These are phyloP conservation scores for Russula griseocarnosa DNA, from an alignment of 768 basidiomycete species.

Conservation along the genomic window DNA sequence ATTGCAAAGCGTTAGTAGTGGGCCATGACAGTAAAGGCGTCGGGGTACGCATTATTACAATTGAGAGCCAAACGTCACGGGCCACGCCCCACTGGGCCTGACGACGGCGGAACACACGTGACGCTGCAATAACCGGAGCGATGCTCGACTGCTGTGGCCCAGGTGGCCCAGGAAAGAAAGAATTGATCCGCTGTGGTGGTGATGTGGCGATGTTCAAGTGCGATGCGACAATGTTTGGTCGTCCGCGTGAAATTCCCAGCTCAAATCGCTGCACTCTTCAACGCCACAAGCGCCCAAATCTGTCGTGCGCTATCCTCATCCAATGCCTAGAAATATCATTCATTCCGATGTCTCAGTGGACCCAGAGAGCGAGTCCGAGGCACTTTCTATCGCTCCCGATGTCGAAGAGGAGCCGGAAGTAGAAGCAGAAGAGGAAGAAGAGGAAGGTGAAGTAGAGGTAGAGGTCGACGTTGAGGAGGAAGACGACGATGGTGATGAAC, in stretches of 20 bases:
- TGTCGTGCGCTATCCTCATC: background rate
- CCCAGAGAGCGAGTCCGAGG: constrained; percentile 26
- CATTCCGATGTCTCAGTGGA: constrained; percentile 25
- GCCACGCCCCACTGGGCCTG: background rate
- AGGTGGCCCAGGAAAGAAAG: background rate
- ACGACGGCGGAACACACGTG: background rate
- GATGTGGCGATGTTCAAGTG: background rate
- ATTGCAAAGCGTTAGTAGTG: background rate
- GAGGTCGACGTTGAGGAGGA: constrained; percentile 43
- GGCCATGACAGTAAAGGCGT: background rate
- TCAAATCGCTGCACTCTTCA: background rate
- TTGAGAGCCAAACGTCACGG: background rate
- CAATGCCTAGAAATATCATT: constrained; percentile 27
- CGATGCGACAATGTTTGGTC: background rate
- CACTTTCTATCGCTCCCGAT: constrained; percentile 30
- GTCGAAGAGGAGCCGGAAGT: constrained; percentile 41
- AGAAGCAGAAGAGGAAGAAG: constrained; percentile 36
- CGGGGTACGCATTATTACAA: constrained; percentile 1
- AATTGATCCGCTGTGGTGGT: background rate
- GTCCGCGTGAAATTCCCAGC: background rate
- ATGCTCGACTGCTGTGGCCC: background rate
- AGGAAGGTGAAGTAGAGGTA: constrained; percentile 34
- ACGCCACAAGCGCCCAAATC: background rate
- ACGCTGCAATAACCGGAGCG: background rate
- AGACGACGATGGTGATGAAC: constrained; percentile 26